These are phyloP conservation scores for Medicago truncatula DNA, from an alignment of 306 rosid species.

Conservation along the genomic window MtrunA17r5.0-ANR NC_053049.1:34986001-34986500, in stretches of 20 bases:
- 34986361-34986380: background rate
- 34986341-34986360: background rate
- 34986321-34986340: background rate
- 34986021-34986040: background rate
- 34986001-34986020: background rate
- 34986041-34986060: constrained; percentile 18
- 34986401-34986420: constrained; percentile 58
- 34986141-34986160: constrained; percentile 39
- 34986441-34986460: constrained; percentile 48
- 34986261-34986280: constrained; percentile 87
- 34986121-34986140: constrained; percentile 60
- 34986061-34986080: constrained; percentile 80
- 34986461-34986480: constrained; percentile 39
- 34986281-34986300: constrained; percentile 75
- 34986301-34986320: constrained; percentile 57
- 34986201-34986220: constrained; percentile 70
- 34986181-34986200: constrained; percentile 73
- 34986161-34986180: constrained; percentile 71
- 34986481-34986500: constrained; percentile 46
- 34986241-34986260: constrained; percentile 71
- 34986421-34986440: constrained; percentile 51
- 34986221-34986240: constrained; percentile 70
- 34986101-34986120: constrained; percentile 72
- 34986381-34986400: constrained; percentile 60
- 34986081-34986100: constrained; percentile 84